Evolutionary conservation across 2,329 filamentous ascomycete genomes (phyloP), one percentile per base, ranked within the genome.

Genomic region (Zopfia rhizophila): DNA sequence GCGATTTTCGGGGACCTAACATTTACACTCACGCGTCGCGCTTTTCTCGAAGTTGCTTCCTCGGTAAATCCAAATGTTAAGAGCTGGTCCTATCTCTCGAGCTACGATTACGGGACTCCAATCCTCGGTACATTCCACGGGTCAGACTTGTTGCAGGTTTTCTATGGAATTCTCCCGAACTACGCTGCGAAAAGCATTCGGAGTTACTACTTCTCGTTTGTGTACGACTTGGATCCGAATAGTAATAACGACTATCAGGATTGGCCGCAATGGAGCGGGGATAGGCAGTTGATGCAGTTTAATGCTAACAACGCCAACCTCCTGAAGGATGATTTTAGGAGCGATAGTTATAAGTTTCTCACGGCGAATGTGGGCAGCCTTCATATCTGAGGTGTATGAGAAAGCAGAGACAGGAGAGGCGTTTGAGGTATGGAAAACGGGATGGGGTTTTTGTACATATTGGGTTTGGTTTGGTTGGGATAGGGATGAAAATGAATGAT

Each of bases 81-180:
- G 0, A 74, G 77, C 1, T 94, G 88, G 88, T 90, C 86, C 0
- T 94, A 91, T 71, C 79, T 94, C 1, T 74, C 86, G 0, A 86
- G 84, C 0, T 92, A 92, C 72, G 71, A 87, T 73, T 84, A 86
- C 63, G 86, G 86, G 7, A 87, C 84, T 0, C 86, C 89, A 0
- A 71, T 92, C 35, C 69, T 93, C 0, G 90, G 90, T 13, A 92
- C 89, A 0, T 88, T 90, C 71, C 90, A 94, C 66, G 86, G 72
- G 11, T 83, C 80, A 1, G 89, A 92, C 56, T 58, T 92, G 1
- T 56, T 90, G 3, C 83, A 88, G 63, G 80, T 89, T 0, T 90
- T 90, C 53, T 85, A 82, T 46, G 86, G 86, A 1, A 68, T 87
- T 10, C 61, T 81, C 36, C 80, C 83, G 10, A 84, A 89, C 63